phyloP scores from a whole-genome alignment of 2,329 filamentous ascomycete species.

The Emydomyces testavorans region DNA sequence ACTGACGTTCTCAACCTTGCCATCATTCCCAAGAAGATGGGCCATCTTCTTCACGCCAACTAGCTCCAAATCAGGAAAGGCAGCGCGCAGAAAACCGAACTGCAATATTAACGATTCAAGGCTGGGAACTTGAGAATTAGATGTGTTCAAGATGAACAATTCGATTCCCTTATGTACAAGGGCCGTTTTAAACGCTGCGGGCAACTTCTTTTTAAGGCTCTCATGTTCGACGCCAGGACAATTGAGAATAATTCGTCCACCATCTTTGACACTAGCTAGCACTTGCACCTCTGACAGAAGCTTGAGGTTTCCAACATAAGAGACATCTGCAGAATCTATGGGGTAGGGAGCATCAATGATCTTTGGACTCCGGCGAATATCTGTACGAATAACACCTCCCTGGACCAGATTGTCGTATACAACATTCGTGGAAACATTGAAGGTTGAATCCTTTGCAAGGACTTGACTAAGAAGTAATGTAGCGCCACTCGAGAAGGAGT shows the following conservation, averaged over 20 bases:
- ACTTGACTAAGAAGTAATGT: constrained; percentile 51
- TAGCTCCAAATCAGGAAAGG: constrained; percentile 53
- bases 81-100: constrained; percentile 70
- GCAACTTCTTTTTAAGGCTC: constrained; percentile 76
- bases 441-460: constrained; percentile 48
- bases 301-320: constrained; percentile 66
- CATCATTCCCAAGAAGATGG: constrained; percentile 46
- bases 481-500: constrained; percentile 54
- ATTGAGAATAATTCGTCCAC: constrained; percentile 63
- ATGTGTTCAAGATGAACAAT: constrained; percentile 64
- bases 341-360: constrained; percentile 75
- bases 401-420: constrained; percentile 52
- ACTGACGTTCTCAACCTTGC: constrained; percentile 50
- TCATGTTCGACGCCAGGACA: constrained; percentile 73
- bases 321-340: constrained; percentile 65
- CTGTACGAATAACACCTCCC: constrained; percentile 71
- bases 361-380: constrained; percentile 73
- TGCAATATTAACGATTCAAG: constrained; percentile 60
- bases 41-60: constrained; percentile 57
- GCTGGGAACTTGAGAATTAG: constrained; percentile 55
- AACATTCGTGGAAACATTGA: constrained; percentile 50
- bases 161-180: constrained; percentile 58
- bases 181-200: constrained; percentile 56
- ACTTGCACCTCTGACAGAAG: constrained; percentile 69
- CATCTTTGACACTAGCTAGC: constrained; percentile 55